A percentile compares a stretch with the other conserved stretches of the same genome.
Conservation (phyloP, 768 basidiomycete species). For the Nevesoporus exiguus region DNA sequence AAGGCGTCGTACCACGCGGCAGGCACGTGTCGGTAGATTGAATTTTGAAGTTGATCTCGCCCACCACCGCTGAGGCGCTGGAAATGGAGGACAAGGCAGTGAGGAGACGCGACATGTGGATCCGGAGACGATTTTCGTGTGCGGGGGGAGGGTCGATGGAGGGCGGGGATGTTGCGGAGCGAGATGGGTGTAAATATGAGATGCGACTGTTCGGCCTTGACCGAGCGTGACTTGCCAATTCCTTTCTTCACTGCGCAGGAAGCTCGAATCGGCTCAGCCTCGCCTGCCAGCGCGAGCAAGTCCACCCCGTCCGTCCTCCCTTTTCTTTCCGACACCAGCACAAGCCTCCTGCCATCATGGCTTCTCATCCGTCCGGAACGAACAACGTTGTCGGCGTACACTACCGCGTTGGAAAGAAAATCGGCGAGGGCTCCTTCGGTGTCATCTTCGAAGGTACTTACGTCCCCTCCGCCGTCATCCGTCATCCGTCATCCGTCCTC, state of each 20-base stretch:
- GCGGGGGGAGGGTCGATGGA: neutral
- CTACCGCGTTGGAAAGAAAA: slow-evolving; percentile 98
- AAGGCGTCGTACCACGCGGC: too few relatives aligned
- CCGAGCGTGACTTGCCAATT: slow-evolving; percentile 31
- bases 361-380: slow-evolving; percentile 53
- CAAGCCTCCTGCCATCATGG: slow-evolving; percentile 43
- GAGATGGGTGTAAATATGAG: too few relatives aligned
- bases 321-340: slow-evolving; percentile 11
- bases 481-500: neutral
- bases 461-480: neutral
- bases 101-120: neutral
- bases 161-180: slow-evolving; percentile 21
- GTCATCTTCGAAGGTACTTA: slow-evolving; percentile 85
- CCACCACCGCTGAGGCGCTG: too few relatives aligned
- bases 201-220: slow-evolving; percentile 29
- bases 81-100: neutral
- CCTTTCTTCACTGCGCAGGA: slow-evolving; percentile 31
- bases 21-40: too few relatives aligned
- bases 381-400: slow-evolving; percentile 91
- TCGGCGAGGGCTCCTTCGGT: slow-evolving; percentile 98
- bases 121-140: neutral
- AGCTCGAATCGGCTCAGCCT: slow-evolving; percentile 16
- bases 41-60: too few relatives aligned
- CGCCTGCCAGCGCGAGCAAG: slow-evolving; percentile 20
- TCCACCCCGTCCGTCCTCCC: slow-evolving; percentile 1